A percentile compares a stretch with the other conserved stretches of the same genome.
These are phyloP conservation scores for Spiromastix sp. DNA, from an alignment of 2,329 filamentous ascomycete genomes.

Conservation along the genomic window DNA sequence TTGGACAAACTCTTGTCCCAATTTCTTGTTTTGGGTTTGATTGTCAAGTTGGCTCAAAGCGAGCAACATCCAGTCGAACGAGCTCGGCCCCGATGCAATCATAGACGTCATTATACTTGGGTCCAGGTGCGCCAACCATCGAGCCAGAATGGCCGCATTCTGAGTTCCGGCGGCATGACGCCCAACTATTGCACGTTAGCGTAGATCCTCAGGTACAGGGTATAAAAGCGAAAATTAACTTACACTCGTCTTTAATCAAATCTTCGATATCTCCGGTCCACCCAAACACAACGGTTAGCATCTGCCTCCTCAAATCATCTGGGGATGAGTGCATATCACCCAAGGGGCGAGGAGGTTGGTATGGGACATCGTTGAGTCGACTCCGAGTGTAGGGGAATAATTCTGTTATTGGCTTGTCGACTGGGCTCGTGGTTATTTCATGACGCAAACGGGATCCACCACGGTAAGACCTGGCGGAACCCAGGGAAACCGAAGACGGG, in stretches of 20 bases:
- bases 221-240: conserved; percentile 15
- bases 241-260: conserved; percentile 71
- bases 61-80: conserved; percentile 93
- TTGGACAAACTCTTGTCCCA: conserved; percentile 84
- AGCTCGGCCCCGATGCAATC: conserved; percentile 70
- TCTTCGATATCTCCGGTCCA: conserved; percentile 80
- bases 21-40: conserved; percentile 70
- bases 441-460: conserved; percentile 62
- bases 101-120: conserved; percentile 71
- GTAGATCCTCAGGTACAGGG: conserved; percentile 3
- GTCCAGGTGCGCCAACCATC: conserved; percentile 84
- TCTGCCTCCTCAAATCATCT: conserved; percentile 75
- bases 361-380: conserved; percentile 71
- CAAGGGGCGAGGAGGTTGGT: conserved; percentile 54
- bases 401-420: conserved; percentile 61
- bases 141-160: conserved; percentile 70
- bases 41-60: conserved; percentile 81
- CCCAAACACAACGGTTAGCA: conserved; percentile 89
- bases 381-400: conserved; percentile 79
- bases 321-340: conserved; percentile 53
- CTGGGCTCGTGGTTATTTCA: conserved; percentile 68
- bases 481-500: conserved; percentile 36
- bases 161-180: conserved; percentile 64
- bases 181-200: conserved; percentile 39
- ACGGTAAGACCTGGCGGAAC: conserved; percentile 32